Percentiles rank a stretch among this genome's conserved stretches.
These are phyloP conservation scores for Zygoascus sp. DNA, from an alignment of 1,139 yeast species.

Conservation along the genomic window DNA sequence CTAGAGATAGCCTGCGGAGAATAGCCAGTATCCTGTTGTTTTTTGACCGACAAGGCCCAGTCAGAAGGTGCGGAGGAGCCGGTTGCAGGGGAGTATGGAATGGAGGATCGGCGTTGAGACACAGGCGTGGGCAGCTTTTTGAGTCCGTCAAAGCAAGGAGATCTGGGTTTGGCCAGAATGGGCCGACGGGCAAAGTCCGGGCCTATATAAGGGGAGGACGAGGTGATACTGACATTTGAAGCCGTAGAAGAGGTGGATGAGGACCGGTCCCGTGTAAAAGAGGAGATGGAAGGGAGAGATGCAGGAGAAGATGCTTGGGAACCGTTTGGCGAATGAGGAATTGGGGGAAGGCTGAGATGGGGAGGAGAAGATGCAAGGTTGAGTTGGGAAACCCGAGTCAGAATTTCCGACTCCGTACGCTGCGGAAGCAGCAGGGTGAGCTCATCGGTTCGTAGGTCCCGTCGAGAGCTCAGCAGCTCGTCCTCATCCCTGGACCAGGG, in stretches of 20 bases:
- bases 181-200: constrained; percentile 12
- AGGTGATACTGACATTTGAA: background rate
- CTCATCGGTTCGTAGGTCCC: constrained; percentile 68
- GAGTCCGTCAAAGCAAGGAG: constrained; percentile 23
- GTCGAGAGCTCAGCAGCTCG: constrained; percentile 55
- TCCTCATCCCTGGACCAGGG: constrained; percentile 63
- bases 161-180: constrained; percentile 9
- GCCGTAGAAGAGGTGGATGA: constrained; percentile 8
- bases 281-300: constrained; percentile 1
- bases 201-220: constrained; percentile 7
- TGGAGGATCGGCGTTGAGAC: constrained; percentile 16
- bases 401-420: constrained; percentile 70
- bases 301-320: constrained; percentile 11
- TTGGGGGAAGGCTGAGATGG: constrained; percentile 12
- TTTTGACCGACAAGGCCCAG: constrained; percentile 6
- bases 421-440: constrained; percentile 67
- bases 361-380: constrained; percentile 5
- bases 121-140: constrained; percentile 24
- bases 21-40: background rate
- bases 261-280: constrained; percentile 8
- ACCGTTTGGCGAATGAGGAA: background rate
- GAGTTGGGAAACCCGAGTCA: constrained; percentile 55
- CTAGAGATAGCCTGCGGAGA: constrained; percentile 2
- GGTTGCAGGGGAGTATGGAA: constrained; percentile 6
- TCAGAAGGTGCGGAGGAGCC: constrained; percentile 7